These are phyloP conservation scores for Russula foetens DNA, from an alignment of 768 basidiomycete genomes.

Conservation along the genomic window DNA sequence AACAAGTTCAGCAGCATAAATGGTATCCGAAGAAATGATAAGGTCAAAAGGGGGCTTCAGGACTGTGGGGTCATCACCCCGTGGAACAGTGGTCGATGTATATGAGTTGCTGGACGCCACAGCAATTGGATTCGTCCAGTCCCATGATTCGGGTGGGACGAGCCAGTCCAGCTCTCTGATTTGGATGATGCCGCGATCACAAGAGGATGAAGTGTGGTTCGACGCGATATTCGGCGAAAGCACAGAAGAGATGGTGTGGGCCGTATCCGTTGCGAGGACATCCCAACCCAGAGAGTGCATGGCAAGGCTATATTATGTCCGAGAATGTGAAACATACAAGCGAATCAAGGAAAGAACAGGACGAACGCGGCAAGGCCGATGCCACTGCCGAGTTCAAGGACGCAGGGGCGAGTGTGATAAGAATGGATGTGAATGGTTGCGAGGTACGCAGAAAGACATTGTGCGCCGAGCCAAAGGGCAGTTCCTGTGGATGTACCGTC, in stretches of 20 bases:
- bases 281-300: conserved; percentile 64
- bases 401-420: conserved; percentile 29
- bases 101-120: conserved; percentile 26
- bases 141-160: conserved; percentile 45
- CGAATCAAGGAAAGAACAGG: neutral
- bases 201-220: conserved; percentile 33
- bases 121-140: conserved; percentile 38
- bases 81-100: neutral
- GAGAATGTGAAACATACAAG: conserved; percentile 6
- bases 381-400: conserved; percentile 76
- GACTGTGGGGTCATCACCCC: neutral
- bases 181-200: conserved; percentile 40
- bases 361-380: conserved; percentile 72
- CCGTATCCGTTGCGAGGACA: conserved; percentile 69
- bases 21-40: conserved; percentile 76
- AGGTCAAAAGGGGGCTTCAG: conserved; percentile 61
- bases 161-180: conserved; percentile 69
- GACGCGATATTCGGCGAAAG: conserved; percentile 51
- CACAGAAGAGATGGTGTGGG: conserved; percentile 53
- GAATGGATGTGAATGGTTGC: conserved; percentile 30
- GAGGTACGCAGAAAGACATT: conserved; percentile 62
- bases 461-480: conserved; percentile 77
- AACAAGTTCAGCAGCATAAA: conserved; percentile 56
- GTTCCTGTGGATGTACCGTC: conserved; percentile 70
- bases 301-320: conserved; percentile 42